These are phyloP conservation scores for Cyclotella choctawhatcheeana DNA, from an alignment of 108 stramenopile species.

Conservation along the genomic window DNA sequence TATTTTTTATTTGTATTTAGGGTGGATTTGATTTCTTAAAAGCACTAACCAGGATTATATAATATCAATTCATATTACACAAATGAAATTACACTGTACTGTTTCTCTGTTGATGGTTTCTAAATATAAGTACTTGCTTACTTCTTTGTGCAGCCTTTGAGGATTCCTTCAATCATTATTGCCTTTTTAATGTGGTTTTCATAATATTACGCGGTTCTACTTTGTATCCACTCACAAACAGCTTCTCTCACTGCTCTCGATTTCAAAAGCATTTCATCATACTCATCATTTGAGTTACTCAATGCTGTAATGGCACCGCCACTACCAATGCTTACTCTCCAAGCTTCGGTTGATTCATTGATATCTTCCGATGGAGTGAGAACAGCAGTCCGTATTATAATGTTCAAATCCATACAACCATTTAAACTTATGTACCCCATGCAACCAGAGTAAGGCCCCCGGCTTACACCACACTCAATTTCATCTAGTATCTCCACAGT, in stretches of 20 bases:
- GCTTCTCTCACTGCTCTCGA: constrained; percentile 75
- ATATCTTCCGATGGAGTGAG: constrained; percentile 54
- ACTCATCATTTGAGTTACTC: constrained; percentile 90
- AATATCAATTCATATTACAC: not conserved
- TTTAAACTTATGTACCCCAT: constrained; percentile 91
- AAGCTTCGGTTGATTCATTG: constrained; percentile 28
- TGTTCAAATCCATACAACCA: constrained; percentile 92
- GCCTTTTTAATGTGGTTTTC: too few relatives aligned
- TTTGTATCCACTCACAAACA: constrained; percentile 61
- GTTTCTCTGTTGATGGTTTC: not conserved
- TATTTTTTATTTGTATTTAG: not conserved
- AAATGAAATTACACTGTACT: not conserved
- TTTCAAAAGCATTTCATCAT: constrained; percentile 94
- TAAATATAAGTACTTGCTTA: not conserved
- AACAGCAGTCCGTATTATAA: constrained; percentile 94
- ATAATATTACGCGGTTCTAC: too few relatives aligned
- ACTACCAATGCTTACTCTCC: constrained; percentile 85
- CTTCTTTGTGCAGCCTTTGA: not conserved
- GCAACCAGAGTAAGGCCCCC: constrained; percentile 94
- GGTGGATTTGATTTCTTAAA: not conserved
- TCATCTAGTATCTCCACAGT: constrained; percentile 92
- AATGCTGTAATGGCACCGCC: constrained; percentile 96
- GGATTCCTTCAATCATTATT: too few relatives aligned
- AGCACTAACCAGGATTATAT: not conserved
- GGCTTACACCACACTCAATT: constrained; percentile 72